phyloP scores from a whole-genome alignment of 2,329 filamentous ascomycete genomes.

The Talaromyces sp. region DNA sequence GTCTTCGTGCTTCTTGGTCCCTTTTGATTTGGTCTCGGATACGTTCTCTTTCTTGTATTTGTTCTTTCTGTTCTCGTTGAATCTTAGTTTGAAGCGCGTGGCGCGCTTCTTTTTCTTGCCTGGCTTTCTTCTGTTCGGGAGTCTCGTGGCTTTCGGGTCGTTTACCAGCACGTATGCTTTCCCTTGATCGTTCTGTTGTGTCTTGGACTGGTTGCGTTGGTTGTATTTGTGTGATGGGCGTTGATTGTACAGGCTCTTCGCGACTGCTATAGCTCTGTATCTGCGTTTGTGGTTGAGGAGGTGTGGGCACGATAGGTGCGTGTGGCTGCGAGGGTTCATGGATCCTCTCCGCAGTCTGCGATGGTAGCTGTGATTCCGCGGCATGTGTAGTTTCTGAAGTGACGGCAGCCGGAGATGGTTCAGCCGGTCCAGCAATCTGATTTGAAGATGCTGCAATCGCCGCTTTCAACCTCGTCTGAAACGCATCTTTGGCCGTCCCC shows the following conservation, averaged over 20 bases:
- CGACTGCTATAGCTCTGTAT: background rate
- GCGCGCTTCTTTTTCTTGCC: slow-evolving; percentile 37
- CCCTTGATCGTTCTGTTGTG: slow-evolving; percentile 15
- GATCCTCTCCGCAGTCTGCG: background rate
- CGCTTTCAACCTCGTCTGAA: slow-evolving; percentile 51
- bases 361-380: background rate
- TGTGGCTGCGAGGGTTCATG: background rate
- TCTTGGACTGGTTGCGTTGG: slow-evolving; percentile 15
- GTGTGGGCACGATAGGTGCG: background rate
- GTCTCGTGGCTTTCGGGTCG: slow-evolving; percentile 4
- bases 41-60: slow-evolving; percentile 62
- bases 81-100: slow-evolving; percentile 55
- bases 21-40: slow-evolving; percentile 71
- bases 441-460: slow-evolving; percentile 35
- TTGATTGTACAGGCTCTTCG: background rate
- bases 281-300: background rate
- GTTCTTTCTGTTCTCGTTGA: slow-evolving; percentile 60
- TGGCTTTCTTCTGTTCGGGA: background rate
- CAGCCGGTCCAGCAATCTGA: background rate
- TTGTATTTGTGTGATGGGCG: background rate
- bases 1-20: slow-evolving; percentile 64
- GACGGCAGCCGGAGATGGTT: background rate
- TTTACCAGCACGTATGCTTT: slow-evolving; percentile 24
- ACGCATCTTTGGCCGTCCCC: slow-evolving; percentile 61
- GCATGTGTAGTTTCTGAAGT: background rate